phyloP scores from a whole-genome alignment of 306 rosid genomes.

The Malus sieversii region DNA sequence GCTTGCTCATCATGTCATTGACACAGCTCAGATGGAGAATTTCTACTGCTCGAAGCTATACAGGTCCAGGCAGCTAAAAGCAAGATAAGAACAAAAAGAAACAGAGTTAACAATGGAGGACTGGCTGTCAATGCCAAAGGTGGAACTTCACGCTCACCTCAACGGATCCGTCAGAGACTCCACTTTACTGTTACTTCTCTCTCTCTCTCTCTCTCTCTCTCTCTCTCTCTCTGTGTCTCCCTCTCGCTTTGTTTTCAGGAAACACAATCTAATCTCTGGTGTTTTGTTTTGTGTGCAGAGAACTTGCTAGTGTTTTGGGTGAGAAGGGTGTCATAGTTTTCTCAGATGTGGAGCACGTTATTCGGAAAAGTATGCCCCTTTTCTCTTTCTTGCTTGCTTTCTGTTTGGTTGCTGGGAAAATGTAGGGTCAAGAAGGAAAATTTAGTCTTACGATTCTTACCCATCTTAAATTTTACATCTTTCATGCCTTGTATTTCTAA shows the following conservation, averaged over 20 bases:
- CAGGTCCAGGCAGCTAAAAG: background rate
- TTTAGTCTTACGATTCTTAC: background rate
- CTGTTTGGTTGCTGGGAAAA: slow-evolving; percentile 14
- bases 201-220: background rate
- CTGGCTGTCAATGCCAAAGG: slow-evolving; percentile 71
- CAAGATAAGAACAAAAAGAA: background rate
- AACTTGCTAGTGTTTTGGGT: slow-evolving; percentile 59
- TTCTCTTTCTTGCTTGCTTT: background rate
- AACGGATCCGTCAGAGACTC: slow-evolving; percentile 91
- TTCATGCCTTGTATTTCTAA: background rate
- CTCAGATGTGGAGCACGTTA: slow-evolving; percentile 66
- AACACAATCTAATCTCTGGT: background rate
- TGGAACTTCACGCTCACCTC: slow-evolving; percentile 93
- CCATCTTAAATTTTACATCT: background rate
- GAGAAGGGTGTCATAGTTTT: slow-evolving; percentile 57
- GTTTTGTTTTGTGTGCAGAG: slow-evolving; percentile 35
- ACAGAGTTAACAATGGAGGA: slow-evolving; percentile 35
- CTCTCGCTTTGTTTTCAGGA: background rate
- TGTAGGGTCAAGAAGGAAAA: background rate
- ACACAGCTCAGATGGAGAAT: too few relatives aligned
- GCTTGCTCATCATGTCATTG: background rate
- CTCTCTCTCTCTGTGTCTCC: background rate
- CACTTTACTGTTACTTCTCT: slow-evolving; percentile 46
- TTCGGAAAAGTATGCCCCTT: slow-evolving; percentile 51
- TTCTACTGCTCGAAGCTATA: too few relatives aligned